Percentiles rank a stretch among this genome's conserved stretches.
Conservation (phyloP, 2,329 filamentous ascomycete genomes). For the Cladophialophora yegresii region DNA sequence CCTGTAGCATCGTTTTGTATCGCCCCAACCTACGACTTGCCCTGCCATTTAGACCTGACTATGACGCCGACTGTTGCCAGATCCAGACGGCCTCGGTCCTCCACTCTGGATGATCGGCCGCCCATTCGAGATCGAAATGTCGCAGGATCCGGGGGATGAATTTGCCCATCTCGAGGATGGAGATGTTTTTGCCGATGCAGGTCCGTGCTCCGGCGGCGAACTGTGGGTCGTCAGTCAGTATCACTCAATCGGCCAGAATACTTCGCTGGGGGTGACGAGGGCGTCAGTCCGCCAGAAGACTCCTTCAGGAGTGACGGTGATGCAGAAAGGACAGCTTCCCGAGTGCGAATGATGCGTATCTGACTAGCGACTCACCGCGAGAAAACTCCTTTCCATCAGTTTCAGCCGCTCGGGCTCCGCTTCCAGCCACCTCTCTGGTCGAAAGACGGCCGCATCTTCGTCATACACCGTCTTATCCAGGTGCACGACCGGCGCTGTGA, state of each 20-base stretch:
- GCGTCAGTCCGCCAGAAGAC: too few relatives aligned
- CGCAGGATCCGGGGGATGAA: constrained; percentile 28
- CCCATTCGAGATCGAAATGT: constrained; percentile 25
- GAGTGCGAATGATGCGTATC: neutral
- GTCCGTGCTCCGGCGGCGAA: constrained; percentile 52
- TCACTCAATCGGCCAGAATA: neutral
- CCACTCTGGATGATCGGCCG: constrained; percentile 16
- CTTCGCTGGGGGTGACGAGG: too few relatives aligned
- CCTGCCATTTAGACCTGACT: constrained; percentile 13
- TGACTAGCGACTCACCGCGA: constrained; percentile 9
- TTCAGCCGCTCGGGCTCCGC: constrained; percentile 14
- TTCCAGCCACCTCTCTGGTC: constrained; percentile 44
- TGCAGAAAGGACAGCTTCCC: neutral
- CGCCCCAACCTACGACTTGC: constrained; percentile 4
- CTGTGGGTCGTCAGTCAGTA: constrained; percentile 17
- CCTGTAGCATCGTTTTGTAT: neutral
- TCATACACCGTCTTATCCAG: constrained; percentile 31
- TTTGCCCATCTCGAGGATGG: constrained; percentile 26
- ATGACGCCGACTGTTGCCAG: constrained; percentile 18
- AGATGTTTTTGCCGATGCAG: constrained; percentile 30
- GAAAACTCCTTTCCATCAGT: constrained; percentile 38
- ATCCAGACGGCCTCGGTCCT: constrained; percentile 21
- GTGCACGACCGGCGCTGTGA: constrained; percentile 16
- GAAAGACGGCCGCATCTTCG: constrained; percentile 28
- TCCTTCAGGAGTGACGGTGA: too few relatives aligned